Base-by-base conservation (phyloP, 73 alveolate species). In the Paramecium octaurelia region DNA sequence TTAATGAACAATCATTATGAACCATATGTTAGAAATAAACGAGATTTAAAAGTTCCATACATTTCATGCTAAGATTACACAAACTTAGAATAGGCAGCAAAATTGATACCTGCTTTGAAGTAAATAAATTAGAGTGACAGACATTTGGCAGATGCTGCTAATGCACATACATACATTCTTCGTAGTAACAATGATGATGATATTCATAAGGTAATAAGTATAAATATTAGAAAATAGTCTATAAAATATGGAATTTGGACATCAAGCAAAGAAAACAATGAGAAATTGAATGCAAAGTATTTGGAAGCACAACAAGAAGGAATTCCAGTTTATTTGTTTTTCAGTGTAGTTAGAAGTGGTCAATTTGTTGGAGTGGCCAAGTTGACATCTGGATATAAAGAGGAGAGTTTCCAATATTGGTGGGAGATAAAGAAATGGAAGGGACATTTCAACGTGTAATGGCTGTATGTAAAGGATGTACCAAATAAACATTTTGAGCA, bases 171-270 rank as follows among this genome's bases (percentile, higher is more conserved):
- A 48, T 89, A 70, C 24, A 83, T 89, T 27, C 46, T 89, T 29
- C 75, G 94, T 40, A 70, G 92, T 60, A 89, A 89, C 54, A 89
- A 89, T 50, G 94, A 89, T 64, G 94, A 89, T 71, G 94, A 89
- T 46, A 83, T 89, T 34, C 94, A 89, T 70, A 89, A 89, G 36
- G 94, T 89, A 20, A 44, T 20, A 1, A 18, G 16, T 43, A 21
- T 71, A 40, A 44, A 11, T 54, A 14, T 12, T 54, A 20, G 14
- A 23, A 40, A 27, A 44, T 44, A 89, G 94, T 77, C 94, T 43
- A 89, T 89, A 18, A 89, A 89, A 73, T 89, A 89, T 89, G 92
- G 94, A 24, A 71, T 89, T 43, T 89, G 94, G 94, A 89, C 94
- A 70, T 70, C 92, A 43, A 83, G 86, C 16, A 77, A 77, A n/a